Conservation (phyloP, 805 yeast genomes). For the Yarrowia sp. region DNA sequence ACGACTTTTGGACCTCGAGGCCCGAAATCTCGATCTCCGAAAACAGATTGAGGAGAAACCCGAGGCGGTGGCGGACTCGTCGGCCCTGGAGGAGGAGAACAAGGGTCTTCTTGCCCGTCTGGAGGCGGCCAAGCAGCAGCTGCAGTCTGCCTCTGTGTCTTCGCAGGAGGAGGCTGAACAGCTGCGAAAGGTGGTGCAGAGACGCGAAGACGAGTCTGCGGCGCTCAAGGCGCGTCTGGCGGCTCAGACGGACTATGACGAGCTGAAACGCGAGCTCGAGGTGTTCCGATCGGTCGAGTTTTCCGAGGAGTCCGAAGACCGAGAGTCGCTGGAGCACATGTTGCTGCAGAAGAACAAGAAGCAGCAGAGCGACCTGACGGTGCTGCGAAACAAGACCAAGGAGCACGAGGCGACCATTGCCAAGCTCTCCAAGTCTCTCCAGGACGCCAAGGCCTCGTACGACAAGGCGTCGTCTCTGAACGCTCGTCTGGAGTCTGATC, state of each 20-base stretch:
- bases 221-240: conserved; percentile 59
- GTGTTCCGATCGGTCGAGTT: conserved; percentile 78
- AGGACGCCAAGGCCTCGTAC: conserved; percentile 3
- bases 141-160: conserved; percentile 44
- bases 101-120: conserved; percentile 64
- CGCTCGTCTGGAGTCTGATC: conserved; percentile 73
- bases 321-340: conserved; percentile 59
- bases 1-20: conserved; percentile 73
- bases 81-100: conserved; percentile 61
- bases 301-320: conserved; percentile 49
- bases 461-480: conserved; percentile 53
- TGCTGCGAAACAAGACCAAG: conserved; percentile 65
- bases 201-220: conserved; percentile 55
- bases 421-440: conserved; percentile 50
- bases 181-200: conserved; percentile 5
- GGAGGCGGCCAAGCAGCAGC: conserved; percentile 55
- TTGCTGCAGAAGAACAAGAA: conserved; percentile 74
- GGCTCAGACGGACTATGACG: conserved; percentile 74
- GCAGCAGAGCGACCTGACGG: conserved; percentile 72
- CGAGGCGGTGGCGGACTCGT: conserved; percentile 40
- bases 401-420: conserved; percentile 54
- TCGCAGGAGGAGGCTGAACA: conserved; percentile 48
- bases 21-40: conserved; percentile 76
- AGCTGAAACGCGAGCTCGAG: conserved; percentile 75
- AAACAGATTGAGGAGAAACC: conserved; percentile 61